Conservation (phyloP, 2,329 filamentous ascomycete genomes). For the Ceratocystis huliohia region DNA sequence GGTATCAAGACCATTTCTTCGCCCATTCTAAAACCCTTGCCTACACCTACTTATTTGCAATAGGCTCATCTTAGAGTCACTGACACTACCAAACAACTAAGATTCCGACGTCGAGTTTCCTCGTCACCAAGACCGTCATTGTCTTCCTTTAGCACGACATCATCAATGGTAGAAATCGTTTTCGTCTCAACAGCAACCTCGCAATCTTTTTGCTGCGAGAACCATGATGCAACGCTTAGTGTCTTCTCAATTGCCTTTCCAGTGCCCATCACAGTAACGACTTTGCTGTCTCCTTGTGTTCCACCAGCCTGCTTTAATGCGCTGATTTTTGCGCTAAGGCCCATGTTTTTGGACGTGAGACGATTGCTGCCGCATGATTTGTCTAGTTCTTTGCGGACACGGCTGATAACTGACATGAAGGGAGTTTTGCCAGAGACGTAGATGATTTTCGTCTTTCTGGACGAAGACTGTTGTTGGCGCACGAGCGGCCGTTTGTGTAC, state of each 20-base stretch:
- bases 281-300: constrained; percentile 25
- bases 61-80: constrained; percentile 35
- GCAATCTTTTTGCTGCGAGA: constrained; percentile 27
- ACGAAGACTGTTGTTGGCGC: constrained; percentile 32
- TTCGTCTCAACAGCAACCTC: constrained; percentile 50
- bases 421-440: constrained; percentile 54
- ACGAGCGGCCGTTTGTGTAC: constrained; percentile 39
- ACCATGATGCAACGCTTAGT: constrained; percentile 50
- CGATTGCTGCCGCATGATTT: constrained; percentile 31
- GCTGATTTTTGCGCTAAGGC: constrained; percentile 36
- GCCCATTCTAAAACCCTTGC: not conserved
- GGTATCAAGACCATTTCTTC: not conserved
- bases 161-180: constrained; percentile 54
- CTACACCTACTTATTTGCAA: not conserved
- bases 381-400: constrained; percentile 50
- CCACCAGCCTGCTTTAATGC: constrained; percentile 23
- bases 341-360: constrained; percentile 29
- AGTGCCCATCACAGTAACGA: constrained; percentile 49
- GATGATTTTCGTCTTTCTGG: constrained; percentile 38
- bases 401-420: constrained; percentile 55
- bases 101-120: constrained; percentile 34
- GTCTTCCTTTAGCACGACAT: constrained; percentile 38
- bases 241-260: constrained; percentile 54
- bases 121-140: constrained; percentile 28
- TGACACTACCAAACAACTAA: constrained; percentile 40